Conservation (phyloP, 306 rosid species). For the Vigna trinervia region DNA sequence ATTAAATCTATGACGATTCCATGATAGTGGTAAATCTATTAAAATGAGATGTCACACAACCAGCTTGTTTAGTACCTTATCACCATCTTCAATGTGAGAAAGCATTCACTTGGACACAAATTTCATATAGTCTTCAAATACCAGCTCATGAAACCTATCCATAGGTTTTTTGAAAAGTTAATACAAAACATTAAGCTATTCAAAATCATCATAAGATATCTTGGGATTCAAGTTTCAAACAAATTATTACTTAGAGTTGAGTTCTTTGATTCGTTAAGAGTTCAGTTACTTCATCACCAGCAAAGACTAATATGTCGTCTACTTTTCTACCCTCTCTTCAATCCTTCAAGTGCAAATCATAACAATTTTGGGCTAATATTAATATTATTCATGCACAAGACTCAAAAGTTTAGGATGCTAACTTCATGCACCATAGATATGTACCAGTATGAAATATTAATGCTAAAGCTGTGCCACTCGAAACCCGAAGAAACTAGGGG, state of each 20-base stretch:
- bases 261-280: too few species aligned
- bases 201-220: slow-evolving; percentile 4
- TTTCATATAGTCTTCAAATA: slow-evolving; percentile 65
- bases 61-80: slow-evolving; percentile 75
- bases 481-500: background rate
- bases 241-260: too few species aligned
- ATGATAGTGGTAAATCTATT: too few species aligned
- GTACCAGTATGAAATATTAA: too few species aligned
- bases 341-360: background rate
- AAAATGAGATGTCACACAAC: slow-evolving; percentile 47
- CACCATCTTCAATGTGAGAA: slow-evolving; percentile 95
- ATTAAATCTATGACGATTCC: too few species aligned
- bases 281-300: too few species aligned
- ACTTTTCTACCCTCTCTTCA: background rate
- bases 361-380: background rate
- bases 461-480: background rate
- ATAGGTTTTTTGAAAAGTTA: background rate
- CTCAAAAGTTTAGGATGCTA: background rate
- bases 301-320: background rate
- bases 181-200: background rate
- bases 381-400: background rate
- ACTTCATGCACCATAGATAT: too few species aligned
- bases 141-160: slow-evolving; percentile 69
- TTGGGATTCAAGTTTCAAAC: slow-evolving; percentile 25
- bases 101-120: slow-evolving; percentile 88